Evolutionary conservation across 2,329 filamentous ascomycete species (phyloP).

Genomic region (Trichoderma simmonsii): DNA sequence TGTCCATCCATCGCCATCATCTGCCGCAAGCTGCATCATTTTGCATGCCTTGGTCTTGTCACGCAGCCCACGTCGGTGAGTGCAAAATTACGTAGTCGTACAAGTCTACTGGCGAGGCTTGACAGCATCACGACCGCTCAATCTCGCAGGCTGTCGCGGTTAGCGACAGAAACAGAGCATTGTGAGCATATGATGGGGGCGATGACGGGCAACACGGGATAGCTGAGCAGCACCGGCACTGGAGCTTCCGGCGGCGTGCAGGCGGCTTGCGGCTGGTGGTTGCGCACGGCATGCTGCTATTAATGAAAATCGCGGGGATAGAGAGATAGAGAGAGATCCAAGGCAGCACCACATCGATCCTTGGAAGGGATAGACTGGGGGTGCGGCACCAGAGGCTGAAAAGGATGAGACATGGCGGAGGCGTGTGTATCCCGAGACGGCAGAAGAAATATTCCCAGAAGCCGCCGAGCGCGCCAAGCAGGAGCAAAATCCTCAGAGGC

Average conservation of each 20-base stretch:
- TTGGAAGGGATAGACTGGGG: background rate
- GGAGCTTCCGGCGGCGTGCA: slow-evolving; percentile 14
- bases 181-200: background rate
- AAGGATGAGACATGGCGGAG: slow-evolving; percentile 9
- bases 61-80: slow-evolving; percentile 10
- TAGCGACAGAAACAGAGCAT: background rate
- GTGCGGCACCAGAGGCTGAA: background rate
- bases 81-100: slow-evolving; percentile 1
- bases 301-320: slow-evolving; percentile 12
- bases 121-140: background rate
- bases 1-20: slow-evolving; percentile 6
- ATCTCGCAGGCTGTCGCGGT: background rate
- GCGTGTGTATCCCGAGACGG: background rate
- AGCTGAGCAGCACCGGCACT: slow-evolving; percentile 13
- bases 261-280: slow-evolving; percentile 11
- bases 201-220: background rate
- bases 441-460: background rate
- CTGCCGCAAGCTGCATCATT: background rate
- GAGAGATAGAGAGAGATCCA: slow-evolving; percentile 1
- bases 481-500: background rate
- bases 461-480: slow-evolving; percentile 11
- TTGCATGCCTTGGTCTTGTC: background rate
- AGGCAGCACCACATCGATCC: slow-evolving; percentile 12
- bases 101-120: background rate
- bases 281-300: slow-evolving; percentile 8